Conservation (phyloP, 352 stramenopile genomes). For the Phytopythium litorale region DNA sequence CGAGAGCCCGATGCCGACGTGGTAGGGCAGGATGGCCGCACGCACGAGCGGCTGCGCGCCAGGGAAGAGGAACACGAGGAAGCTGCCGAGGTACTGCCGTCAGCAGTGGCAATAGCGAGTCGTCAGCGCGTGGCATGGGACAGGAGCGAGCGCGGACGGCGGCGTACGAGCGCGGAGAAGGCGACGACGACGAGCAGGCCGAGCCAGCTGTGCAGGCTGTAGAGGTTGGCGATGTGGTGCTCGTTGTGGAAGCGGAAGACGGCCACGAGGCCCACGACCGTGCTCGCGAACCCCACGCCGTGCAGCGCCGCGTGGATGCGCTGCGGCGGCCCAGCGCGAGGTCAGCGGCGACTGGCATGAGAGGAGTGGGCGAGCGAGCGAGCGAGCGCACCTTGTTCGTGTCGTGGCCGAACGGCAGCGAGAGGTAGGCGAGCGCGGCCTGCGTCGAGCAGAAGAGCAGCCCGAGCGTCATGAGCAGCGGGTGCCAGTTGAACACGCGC, state of each 20-base stretch:
- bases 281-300: constrained; percentile 52
- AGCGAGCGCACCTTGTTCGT: constrained; percentile 50
- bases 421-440: constrained; percentile 62
- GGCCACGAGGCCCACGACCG: constrained; percentile 51
- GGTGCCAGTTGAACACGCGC: constrained; percentile 87
- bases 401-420: constrained; percentile 56
- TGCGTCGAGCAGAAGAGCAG: constrained; percentile 78
- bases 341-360: neutral
- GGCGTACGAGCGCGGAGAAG: constrained; percentile 40
- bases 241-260: constrained; percentile 89
- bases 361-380: neutral
- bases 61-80: constrained; percentile 74
- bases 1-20: constrained; percentile 61
- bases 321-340: constrained; percentile 8
- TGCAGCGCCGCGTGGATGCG: constrained; percentile 75
- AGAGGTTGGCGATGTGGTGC: constrained; percentile 81
- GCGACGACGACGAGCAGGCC: constrained; percentile 59
- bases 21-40: constrained; percentile 42
- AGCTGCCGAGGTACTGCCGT: constrained; percentile 55
- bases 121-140: neutral
- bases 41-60: constrained; percentile 46
- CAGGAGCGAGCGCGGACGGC: neutral
- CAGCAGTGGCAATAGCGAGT: constrained; percentile 3
- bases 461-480: constrained; percentile 80
- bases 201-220: constrained; percentile 88